Evolutionary conservation across 179 eudicot genomes (phyloP).

Genomic region (Silene vulgaris): DNA sequence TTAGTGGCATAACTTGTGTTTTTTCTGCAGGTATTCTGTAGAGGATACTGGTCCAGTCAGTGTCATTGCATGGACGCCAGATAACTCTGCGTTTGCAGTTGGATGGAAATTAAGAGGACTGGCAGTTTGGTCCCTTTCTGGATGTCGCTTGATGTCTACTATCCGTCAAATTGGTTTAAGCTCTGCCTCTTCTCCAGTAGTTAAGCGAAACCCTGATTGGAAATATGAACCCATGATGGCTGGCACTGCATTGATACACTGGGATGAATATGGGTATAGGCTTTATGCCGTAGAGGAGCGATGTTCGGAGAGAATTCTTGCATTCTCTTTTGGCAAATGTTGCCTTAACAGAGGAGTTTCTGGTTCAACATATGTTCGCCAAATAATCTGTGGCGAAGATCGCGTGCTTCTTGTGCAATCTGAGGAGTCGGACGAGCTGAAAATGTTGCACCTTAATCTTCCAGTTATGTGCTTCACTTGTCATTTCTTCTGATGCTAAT

Average conservation of each 20-base stretch:
- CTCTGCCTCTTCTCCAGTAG: slow-evolving; percentile 76
- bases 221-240: slow-evolving; percentile 84
- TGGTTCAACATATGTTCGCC: slow-evolving; percentile 70
- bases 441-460: slow-evolving; percentile 90
- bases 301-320: slow-evolving; percentile 75
- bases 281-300: slow-evolving; percentile 83
- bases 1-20: slow-evolving; percentile 15
- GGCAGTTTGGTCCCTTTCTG: slow-evolving; percentile 95
- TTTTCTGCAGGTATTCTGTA: slow-evolving; percentile 63
- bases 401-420: slow-evolving; percentile 90
- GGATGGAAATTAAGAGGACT: slow-evolving; percentile 97
- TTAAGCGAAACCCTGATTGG: slow-evolving; percentile 62
- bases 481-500: slow-evolving; percentile 8
- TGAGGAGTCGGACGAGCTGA: slow-evolving; percentile 92
- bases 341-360: slow-evolving; percentile 95
- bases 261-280: slow-evolving; percentile 97
- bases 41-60: slow-evolving; percentile 95
- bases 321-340: slow-evolving; percentile 87
- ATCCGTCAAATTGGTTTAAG: slow-evolving; percentile 85
- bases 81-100: slow-evolving; percentile 90
- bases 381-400: slow-evolving; percentile 93
- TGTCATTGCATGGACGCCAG: slow-evolving; percentile 95
- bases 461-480: slow-evolving; percentile 63
- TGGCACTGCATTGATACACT: slow-evolving; percentile 81
- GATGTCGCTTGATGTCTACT: slow-evolving; percentile 98